These are phyloP conservation scores for Cyanidiococcus yangmingshanensis DNA, from an alignment of 23 red algal species.

Conservation along the genomic window DNA sequence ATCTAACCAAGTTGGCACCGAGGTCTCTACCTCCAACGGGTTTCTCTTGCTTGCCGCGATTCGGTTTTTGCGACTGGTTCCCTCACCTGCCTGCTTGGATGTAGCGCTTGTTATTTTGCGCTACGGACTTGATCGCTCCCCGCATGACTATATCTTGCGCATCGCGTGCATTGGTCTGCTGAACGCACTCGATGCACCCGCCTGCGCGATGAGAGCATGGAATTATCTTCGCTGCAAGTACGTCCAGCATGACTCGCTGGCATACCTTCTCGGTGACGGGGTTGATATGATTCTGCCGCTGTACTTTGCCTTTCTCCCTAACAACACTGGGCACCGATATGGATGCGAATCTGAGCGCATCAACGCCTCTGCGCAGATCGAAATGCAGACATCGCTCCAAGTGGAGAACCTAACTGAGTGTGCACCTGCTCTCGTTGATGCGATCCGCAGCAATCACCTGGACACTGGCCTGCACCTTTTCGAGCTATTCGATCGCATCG, in stretches of 20 bases:
- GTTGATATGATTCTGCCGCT: slow-evolving; percentile 10
- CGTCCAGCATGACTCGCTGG: neutral
- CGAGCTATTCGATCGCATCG: neutral
- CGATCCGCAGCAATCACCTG: neutral
- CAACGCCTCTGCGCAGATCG: neutral
- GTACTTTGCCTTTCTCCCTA: neutral
- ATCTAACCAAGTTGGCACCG: too few relatives aligned
- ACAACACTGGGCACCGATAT: neutral
- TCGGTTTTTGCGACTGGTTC: neutral
- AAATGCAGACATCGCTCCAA: neutral
- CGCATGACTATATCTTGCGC: neutral
- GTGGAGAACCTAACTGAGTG: neutral
- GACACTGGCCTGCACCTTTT: neutral
- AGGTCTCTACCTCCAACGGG: neutral
- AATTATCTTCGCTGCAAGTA: neutral
- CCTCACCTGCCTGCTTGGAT: neutral
- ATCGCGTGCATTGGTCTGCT: slow-evolving; percentile 8
- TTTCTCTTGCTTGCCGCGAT: neutral
- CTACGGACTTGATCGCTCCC: neutral
- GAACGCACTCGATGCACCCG: slow-evolving; percentile 8
- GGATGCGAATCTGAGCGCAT: neutral
- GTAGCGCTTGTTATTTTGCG: neutral
- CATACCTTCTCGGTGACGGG: slow-evolving; percentile 3
- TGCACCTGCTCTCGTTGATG: neutral
- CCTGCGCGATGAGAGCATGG: neutral